phyloP scores from a whole-genome alignment of 2,329 filamentous ascomycete genomes.

The Aureobasidium leucospermi region DNA sequence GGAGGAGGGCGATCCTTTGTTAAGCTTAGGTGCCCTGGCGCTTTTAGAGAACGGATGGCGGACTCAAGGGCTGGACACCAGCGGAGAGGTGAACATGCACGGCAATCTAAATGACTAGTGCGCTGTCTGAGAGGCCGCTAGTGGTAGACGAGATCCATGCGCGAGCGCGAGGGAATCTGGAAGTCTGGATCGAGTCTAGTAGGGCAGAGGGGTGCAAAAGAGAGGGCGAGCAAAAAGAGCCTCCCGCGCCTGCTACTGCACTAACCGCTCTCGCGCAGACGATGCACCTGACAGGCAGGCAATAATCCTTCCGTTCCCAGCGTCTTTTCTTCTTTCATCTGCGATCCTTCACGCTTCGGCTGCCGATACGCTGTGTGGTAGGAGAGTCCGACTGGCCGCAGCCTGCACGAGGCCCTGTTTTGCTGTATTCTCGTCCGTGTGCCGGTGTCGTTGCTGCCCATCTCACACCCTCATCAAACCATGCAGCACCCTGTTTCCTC shows the following conservation, averaged over 20 bases:
- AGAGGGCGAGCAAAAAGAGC: conserved; percentile 9
- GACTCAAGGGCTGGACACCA: conserved; percentile 37
- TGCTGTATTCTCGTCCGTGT: neutral
- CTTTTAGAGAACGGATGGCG: conserved; percentile 37
- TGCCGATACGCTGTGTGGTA: neutral
- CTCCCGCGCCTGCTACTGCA: neutral
- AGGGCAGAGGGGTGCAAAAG: neutral
- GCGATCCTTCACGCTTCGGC: conserved; percentile 5
- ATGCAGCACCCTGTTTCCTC: neutral
- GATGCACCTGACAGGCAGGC: conserved; percentile 7
- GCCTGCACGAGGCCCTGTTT: conserved; percentile 9
- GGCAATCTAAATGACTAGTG: conserved; percentile 33
- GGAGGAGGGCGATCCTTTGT: conserved; percentile 43
- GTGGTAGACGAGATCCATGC: conserved; percentile 31
- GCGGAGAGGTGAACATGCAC: conserved; percentile 33
- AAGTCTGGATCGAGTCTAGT: conserved; percentile 31
- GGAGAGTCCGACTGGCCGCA: conserved; percentile 7
- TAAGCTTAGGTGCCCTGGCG: conserved; percentile 41
- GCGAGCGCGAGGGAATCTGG: conserved; percentile 27
- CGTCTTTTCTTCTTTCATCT: conserved; percentile 12
- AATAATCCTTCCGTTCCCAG: conserved; percentile 3
- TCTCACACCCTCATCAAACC: conserved; percentile 9
- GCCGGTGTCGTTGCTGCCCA: neutral
- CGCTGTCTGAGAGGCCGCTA: conserved; percentile 35
- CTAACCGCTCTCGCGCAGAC: neutral